These are phyloP conservation scores for Vaccinium corymbosum DNA, from an alignment of 148 eudicot genomes.

Conservation along the genomic window DNA sequence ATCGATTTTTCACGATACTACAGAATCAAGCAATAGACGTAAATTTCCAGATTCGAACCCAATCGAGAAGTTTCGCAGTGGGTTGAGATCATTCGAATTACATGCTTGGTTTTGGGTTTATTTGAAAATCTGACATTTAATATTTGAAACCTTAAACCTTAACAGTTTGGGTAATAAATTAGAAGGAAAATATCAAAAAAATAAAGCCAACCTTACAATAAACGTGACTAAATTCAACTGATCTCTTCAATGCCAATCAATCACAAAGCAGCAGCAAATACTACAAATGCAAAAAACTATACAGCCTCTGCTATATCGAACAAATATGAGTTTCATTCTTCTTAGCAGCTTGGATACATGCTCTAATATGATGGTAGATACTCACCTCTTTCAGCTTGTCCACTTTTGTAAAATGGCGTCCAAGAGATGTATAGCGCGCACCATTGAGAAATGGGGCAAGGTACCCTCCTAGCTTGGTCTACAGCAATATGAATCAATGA, in stretches of 20 bases:
- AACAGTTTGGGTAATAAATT: not conserved
- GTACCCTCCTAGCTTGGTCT: constrained; percentile 70
- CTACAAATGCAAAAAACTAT: not conserved
- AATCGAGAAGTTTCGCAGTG: too few relatives aligned
- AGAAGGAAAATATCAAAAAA: not conserved
- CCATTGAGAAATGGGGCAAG: constrained; percentile 84
- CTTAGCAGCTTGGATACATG: not conserved
- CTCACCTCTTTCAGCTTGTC: constrained; percentile 76
- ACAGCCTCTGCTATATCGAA: not conserved
- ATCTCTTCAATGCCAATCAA: not conserved
- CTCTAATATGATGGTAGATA: not conserved
- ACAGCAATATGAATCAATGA: constrained; percentile 25
- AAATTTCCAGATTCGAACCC: too few relatives aligned
- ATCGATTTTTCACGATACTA: too few relatives aligned
- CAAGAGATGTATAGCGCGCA: constrained; percentile 83
- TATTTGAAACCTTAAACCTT: not conserved
- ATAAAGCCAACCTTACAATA: not conserved
- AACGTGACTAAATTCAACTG: not conserved
- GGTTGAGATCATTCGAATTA: too few relatives aligned
- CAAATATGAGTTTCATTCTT: not conserved
- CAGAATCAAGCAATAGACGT: too few relatives aligned
- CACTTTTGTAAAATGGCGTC: constrained; percentile 83
- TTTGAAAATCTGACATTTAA: not conserved
- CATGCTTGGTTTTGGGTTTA: too few relatives aligned
- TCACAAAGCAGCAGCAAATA: not conserved